phyloP scores from a whole-genome alignment of 805 yeast genomes.

The Jamesozyma piceae region DNA sequence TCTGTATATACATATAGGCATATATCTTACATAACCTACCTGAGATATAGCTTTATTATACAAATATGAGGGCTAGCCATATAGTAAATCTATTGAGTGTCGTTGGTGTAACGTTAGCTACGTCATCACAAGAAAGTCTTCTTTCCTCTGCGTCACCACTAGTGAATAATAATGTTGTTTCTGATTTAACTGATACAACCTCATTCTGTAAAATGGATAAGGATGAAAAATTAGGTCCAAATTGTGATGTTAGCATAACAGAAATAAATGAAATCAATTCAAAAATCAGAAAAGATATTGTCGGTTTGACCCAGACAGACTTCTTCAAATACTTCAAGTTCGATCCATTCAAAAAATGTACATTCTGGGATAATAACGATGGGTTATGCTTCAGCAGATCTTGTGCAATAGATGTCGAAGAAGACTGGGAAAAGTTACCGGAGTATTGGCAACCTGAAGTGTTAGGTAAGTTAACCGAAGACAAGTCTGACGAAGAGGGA shows the following conservation, averaged over 20 bases:
- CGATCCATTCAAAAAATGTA: slow-evolving; percentile 74
- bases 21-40: too few relatives aligned
- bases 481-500: slow-evolving; percentile 14
- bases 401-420: slow-evolving; percentile 82
- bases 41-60: too few relatives aligned
- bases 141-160: background rate
- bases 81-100: background rate
- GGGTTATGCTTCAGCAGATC: slow-evolving; percentile 81
- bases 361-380: slow-evolving; percentile 69
- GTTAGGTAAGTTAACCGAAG: slow-evolving; percentile 34
- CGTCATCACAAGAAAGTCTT: background rate
- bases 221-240: slow-evolving; percentile 24
- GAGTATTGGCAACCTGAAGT: slow-evolving; percentile 67
- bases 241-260: slow-evolving; percentile 35
- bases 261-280: slow-evolving; percentile 46
- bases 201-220: slow-evolving; percentile 29
- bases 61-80: background rate
- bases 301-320: slow-evolving; percentile 54
- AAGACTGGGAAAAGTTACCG: slow-evolving; percentile 61
- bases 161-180: background rate
- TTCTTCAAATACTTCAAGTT: slow-evolving; percentile 84
- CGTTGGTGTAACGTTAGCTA: background rate
- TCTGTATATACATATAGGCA: too few relatives aligned
- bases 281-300: slow-evolving; percentile 46
- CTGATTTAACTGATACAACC: slow-evolving; percentile 6